Percentiles rank a stretch among this genome's conserved stretches.
These are phyloP conservation scores for Xylaria grammica DNA, from an alignment of 495 filamentous ascomycete genomes.

Conservation along the genomic window DNA sequence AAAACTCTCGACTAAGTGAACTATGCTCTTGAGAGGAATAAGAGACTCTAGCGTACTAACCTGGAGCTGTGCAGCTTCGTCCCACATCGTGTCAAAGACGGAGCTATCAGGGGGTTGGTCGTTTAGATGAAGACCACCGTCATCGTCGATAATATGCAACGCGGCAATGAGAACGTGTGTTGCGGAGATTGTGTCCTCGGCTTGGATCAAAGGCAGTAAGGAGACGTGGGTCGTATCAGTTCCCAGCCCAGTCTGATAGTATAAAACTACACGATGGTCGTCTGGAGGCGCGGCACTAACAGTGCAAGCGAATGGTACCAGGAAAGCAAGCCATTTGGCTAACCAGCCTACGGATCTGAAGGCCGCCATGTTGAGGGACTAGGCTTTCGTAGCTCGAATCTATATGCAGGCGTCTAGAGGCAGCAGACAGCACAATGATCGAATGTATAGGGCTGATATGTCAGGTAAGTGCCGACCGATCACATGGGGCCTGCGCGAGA, in stretches of 20 bases:
- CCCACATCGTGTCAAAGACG: constrained; percentile 67
- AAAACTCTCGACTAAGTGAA: too few species aligned
- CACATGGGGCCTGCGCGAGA: neutral
- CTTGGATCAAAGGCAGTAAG: constrained; percentile 71
- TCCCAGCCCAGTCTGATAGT: constrained; percentile 67
- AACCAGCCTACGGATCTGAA: constrained; percentile 17
- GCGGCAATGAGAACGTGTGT: constrained; percentile 81
- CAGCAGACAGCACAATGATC: neutral
- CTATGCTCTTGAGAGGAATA: too few species aligned
- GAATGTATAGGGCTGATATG: neutral
- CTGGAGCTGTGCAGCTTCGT: constrained; percentile 65
- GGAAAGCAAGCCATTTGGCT: constrained; percentile 16
- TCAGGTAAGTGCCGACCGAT: neutral
- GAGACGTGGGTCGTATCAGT: constrained; percentile 69
- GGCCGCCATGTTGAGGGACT: constrained; percentile 16
- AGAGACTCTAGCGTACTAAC: too few species aligned
- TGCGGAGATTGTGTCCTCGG: constrained; percentile 48
- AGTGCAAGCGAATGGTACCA: constrained; percentile 17
- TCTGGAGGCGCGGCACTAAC: constrained; percentile 20
- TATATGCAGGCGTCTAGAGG: neutral
- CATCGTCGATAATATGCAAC: constrained; percentile 72
- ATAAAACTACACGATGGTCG: constrained; percentile 59
- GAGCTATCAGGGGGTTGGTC: constrained; percentile 64
- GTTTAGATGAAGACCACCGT: constrained; percentile 71
- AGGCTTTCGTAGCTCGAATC: neutral